Percentiles rank a stretch among this genome's conserved stretches.
Evolutionary conservation across 768 basidiomycete genomes (phyloP).

Genomic region (Tricholoma bakamatsutake): DNA sequence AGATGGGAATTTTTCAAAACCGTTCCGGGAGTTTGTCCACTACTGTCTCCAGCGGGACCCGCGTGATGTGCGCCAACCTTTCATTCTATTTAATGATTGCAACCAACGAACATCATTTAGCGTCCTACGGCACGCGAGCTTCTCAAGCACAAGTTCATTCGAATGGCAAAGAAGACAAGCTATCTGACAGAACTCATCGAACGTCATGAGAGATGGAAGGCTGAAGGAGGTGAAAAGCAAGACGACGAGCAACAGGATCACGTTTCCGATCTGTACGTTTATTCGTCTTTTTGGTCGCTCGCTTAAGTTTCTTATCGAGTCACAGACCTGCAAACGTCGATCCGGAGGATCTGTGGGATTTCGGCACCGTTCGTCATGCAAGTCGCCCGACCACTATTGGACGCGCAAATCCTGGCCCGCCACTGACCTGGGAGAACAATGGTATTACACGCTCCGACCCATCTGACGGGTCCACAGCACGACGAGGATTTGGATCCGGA

Average conservation of each 20-base stretch:
- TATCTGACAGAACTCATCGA: conserved; percentile 97
- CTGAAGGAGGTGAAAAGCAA: conserved; percentile 74
- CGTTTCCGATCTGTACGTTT: conserved; percentile 57
- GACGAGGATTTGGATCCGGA: conserved; percentile 21
- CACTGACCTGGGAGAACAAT: conserved; percentile 78
- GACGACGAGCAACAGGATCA: conserved; percentile 66
- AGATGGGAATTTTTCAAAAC: conserved; percentile 86
- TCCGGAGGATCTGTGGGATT: conserved; percentile 91
- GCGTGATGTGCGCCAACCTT: conserved; percentile 56
- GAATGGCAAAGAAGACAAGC: conserved; percentile 89
- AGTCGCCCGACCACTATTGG: conserved; percentile 58
- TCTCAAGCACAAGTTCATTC: conserved; percentile 93
- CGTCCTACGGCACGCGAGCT: conserved; percentile 94
- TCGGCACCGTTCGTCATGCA: conserved; percentile 88
- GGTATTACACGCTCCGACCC: conserved; percentile 42
- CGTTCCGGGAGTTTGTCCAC: conserved; percentile 91
- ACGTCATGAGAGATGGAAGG: conserved; percentile 88
- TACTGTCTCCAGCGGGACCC: conserved; percentile 94
- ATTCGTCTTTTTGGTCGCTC: conserved; percentile 1
- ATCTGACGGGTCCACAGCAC: conserved; percentile 24
- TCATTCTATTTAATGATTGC: neutral
- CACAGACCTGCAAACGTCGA: conserved; percentile 51
- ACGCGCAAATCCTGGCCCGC: conserved; percentile 60
- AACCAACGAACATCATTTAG: conserved; percentile 31
- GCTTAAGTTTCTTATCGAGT: conserved; percentile 2